Evolutionary conservation across 768 basidiomycete species (phyloP), one percentile per base, ranked within the genome.

Genomic region (Rhodotorula graminis): DNA sequence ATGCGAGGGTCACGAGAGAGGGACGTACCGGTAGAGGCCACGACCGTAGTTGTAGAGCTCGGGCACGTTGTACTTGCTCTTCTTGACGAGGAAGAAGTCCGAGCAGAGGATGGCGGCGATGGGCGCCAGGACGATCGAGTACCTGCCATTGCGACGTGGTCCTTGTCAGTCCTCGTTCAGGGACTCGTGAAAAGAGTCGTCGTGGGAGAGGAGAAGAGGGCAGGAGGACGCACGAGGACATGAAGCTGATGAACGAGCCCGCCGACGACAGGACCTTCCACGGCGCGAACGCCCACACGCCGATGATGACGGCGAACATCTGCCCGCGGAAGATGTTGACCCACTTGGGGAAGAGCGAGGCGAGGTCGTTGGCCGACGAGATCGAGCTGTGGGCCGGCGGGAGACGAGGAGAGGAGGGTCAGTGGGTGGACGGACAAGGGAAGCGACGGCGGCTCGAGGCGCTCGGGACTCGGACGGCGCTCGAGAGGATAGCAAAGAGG

Each of bases 1-100:
- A n/a, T n/a, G n/a, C 4, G 10, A 42, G 10, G 14, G 3, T 23
- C 21, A 15, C 19, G 42, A 60, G 15, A n/a, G n/a, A n/a, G n/a
- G n/a, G 68, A 66, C 44, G 23, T 25, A 44, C 33, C 23, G 59
- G 33, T 57, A 56, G 33, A 52, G 59, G 1, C 91, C 91, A 53
- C 87, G 82, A 18, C 27, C 37, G 16, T 89, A 90, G 75, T 86
- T 84, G 78, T 93, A 95, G 85, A 94, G 89, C 7, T 89, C 87
- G 6, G 90, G 89, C 2, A 93, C 89, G 75, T 93, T 90, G 50
- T 92, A 86, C 56, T 85, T 86, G 49, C 87, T 82, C 69, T 80
- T 82, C 78, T 92, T 89, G 29, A 93, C 83, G 46, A 92, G 78
- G 90, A 89, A 92, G 78, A 88, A 92, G 86, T 85, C 85, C 33